These are phyloP conservation scores for Pythium phragmitis DNA, from an alignment of 352 stramenopile species.

Conservation along the genomic window DNA sequence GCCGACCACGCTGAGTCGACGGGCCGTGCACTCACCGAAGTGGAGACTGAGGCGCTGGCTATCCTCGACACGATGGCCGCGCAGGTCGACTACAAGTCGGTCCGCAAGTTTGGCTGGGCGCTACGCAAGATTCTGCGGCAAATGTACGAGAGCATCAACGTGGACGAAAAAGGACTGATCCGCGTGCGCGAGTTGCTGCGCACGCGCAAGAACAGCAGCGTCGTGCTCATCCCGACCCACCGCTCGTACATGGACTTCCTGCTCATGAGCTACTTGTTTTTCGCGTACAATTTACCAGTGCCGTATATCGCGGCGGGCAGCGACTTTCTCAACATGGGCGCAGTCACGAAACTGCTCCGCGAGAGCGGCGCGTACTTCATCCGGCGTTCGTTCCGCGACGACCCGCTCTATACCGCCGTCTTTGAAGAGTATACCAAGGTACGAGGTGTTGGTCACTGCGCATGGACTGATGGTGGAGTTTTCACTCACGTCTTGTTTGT, in stretches of 20 bases:
- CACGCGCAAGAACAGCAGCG: slow-evolving; percentile 39
- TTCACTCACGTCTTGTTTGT: not conserved
- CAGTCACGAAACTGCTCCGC: slow-evolving; percentile 59
- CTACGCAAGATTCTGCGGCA: slow-evolving; percentile 79
- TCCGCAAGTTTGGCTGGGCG: slow-evolving; percentile 77
- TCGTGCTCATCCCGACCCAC: slow-evolving; percentile 85
- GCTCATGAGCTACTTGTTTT: slow-evolving; percentile 87
- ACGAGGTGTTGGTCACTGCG: not conserved
- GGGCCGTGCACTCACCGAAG: slow-evolving; percentile 39
- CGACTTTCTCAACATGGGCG: slow-evolving; percentile 80
- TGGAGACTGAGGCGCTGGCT: slow-evolving; percentile 51
- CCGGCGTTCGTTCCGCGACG: slow-evolving; percentile 69
- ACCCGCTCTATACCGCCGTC: slow-evolving; percentile 68
- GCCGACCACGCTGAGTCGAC: slow-evolving; percentile 31
- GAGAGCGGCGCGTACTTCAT: slow-evolving; percentile 82
- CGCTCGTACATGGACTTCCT: slow-evolving; percentile 86
- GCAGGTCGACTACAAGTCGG: slow-evolving; percentile 70
- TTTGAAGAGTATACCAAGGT: slow-evolving; percentile 82
- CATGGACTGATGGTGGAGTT: too few relatives aligned
- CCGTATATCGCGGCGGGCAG: slow-evolving; percentile 79
- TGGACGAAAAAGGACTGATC: slow-evolving; percentile 76
- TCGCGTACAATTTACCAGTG: slow-evolving; percentile 86
- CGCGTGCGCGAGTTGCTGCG: slow-evolving; percentile 64
- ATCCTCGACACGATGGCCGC: slow-evolving; percentile 81
- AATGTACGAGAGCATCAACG: slow-evolving; percentile 88